A percentile compares a stretch with the other conserved stretches of the same genome.
Evolutionary conservation across 371 early-diverging fungal genomes (phyloP).

Genomic region (Basidiobolus meristosporus): DNA sequence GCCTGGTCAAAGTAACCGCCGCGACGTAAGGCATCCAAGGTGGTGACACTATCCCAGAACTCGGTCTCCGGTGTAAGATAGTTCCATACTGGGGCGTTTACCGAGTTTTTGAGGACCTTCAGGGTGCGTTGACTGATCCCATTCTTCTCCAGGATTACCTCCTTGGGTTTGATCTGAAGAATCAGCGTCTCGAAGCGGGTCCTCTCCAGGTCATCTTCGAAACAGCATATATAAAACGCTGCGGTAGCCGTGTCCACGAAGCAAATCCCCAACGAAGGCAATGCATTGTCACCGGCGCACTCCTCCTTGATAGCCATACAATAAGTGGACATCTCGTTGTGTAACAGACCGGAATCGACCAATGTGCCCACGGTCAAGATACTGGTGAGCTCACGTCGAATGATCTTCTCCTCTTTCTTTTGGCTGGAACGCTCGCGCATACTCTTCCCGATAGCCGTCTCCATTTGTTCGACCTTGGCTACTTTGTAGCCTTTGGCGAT

Average conservation of each 20-base stretch:
- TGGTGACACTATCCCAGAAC: slow-evolving; percentile 62
- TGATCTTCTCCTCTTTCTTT: slow-evolving; percentile 62
- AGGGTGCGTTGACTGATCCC: slow-evolving; percentile 34
- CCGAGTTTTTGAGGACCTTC: slow-evolving; percentile 46
- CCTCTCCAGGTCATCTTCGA: slow-evolving; percentile 72
- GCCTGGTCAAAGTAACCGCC: too few relatives aligned
- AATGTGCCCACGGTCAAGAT: slow-evolving; percentile 92
- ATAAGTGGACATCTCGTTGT: slow-evolving; percentile 73
- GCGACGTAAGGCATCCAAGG: slow-evolving; percentile 59
- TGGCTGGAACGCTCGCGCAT: slow-evolving; percentile 48
- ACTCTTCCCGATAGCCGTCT: slow-evolving; percentile 86
- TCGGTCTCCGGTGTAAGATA: slow-evolving; percentile 48
- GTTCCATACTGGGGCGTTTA: slow-evolving; percentile 16
- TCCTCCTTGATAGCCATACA: slow-evolving; percentile 89
- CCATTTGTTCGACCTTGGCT: slow-evolving; percentile 97
- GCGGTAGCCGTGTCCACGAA: slow-evolving; percentile 95
- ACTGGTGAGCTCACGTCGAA: slow-evolving; percentile 85
- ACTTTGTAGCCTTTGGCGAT: slow-evolving; percentile 92
- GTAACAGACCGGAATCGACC: slow-evolving; percentile 73
- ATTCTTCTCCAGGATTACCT: slow-evolving; percentile 72
- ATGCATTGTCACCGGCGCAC: too few relatives aligned
- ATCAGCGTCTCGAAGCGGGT: slow-evolving; percentile 84
- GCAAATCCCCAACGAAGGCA: slow-evolving; percentile 54
- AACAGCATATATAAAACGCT: slow-evolving; percentile 60
- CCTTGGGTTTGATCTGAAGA: slow-evolving; percentile 76